Evolutionary conservation across 148 eudicot genomes (phyloP).

Genomic region (Polygonum aviculare): DNA sequence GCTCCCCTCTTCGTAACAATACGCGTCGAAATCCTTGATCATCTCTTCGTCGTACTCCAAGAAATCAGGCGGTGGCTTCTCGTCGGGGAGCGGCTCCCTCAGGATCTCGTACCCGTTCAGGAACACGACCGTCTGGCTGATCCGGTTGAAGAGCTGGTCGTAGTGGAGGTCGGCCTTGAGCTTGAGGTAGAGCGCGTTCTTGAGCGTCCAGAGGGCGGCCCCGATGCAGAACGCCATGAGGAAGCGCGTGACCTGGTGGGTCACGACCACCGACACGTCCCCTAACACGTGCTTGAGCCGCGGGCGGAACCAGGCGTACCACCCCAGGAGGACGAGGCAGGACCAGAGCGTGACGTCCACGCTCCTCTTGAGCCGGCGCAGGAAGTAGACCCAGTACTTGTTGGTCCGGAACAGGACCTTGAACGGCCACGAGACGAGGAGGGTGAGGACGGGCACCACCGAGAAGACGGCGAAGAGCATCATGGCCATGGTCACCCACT

Average conservation of each 20-base stretch:
- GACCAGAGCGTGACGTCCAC: conserved; percentile 8
- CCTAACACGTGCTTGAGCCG: background rate
- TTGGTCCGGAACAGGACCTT: too few species aligned
- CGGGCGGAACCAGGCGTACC: conserved; percentile 10
- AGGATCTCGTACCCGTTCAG: background rate
- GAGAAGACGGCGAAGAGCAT: background rate
- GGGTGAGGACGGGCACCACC: background rate
- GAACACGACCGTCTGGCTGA: background rate
- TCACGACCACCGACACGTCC: background rate
- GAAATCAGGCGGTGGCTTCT: background rate
- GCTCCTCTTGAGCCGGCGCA: background rate
- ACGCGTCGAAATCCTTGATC: background rate
- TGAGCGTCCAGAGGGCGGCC: background rate
- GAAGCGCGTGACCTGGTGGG: background rate
- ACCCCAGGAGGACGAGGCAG: background rate
- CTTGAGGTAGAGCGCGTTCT: background rate
- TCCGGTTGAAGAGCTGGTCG: background rate
- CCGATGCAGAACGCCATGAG: conserved; percentile 4
- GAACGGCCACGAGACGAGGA: background rate
- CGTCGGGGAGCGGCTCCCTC: background rate
- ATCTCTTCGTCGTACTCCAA: background rate
- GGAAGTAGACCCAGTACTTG: conserved; percentile 1
- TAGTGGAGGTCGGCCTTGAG: conserved; percentile 1
- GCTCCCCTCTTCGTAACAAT: too few species aligned
- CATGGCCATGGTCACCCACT: conserved; percentile 1